Percentiles rank a stretch among this genome's conserved stretches.
These are phyloP conservation scores for Paulownia fortunei DNA, from an alignment of 257 asterid species.

Conservation along the genomic window DNA sequence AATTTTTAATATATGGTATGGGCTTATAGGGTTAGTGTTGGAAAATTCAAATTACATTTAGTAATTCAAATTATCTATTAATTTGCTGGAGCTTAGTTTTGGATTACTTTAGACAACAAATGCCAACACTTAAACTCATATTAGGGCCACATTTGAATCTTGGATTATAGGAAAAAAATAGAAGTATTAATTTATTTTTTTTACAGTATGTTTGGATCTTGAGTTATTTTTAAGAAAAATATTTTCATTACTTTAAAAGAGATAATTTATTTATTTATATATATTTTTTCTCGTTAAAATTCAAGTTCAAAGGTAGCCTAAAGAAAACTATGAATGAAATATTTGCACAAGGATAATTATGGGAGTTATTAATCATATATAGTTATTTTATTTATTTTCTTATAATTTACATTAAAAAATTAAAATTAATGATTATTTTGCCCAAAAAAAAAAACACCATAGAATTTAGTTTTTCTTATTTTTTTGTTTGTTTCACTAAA, in stretches of 20 bases:
- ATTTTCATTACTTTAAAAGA: neutral
- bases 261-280: neutral
- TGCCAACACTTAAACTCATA: neutral
- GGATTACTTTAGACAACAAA: neutral
- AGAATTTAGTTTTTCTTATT: too few relatives aligned
- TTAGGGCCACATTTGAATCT: neutral
- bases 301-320: neutral
- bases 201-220: neutral
- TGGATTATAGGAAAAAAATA: neutral
- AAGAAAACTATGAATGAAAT: neutral
- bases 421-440: neutral
- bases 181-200: neutral
- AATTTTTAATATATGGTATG: neutral
- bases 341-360: neutral
- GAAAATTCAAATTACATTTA: neutral
- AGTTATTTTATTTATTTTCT: too few relatives aligned
- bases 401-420: too few relatives aligned
- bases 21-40: neutral
- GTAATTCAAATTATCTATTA: conserved; percentile 4
- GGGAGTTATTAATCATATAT: too few relatives aligned
- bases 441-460: neutral
- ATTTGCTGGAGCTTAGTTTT: conserved; percentile 1
- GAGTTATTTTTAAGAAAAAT: neutral
- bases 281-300: neutral
- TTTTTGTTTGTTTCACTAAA: neutral